Conservation (phyloP, 2,329 filamentous ascomycete genomes). For the Epichloe scottii region DNA sequence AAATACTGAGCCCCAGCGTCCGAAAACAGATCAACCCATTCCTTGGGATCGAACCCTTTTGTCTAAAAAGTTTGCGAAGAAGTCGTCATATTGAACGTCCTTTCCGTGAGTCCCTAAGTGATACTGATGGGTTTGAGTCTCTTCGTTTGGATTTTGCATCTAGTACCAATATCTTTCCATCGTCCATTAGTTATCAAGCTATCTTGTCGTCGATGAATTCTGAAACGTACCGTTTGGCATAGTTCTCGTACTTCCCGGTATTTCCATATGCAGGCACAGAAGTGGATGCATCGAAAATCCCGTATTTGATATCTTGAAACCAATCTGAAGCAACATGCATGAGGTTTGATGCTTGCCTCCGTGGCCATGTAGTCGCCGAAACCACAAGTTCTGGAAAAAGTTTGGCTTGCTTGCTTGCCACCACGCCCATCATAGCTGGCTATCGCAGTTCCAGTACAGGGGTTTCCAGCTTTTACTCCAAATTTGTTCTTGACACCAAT, state of each 20-base stretch:
- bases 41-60: constrained; percentile 33
- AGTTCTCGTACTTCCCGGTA: constrained; percentile 23
- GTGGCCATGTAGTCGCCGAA: neutral
- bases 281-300: constrained; percentile 41
- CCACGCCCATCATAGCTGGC: constrained; percentile 1
- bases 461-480: neutral
- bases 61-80: constrained; percentile 39
- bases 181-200: too few relatives aligned
- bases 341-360: neutral
- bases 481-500: constrained; percentile 4
- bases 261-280: constrained; percentile 43
- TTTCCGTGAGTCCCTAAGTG: constrained; percentile 30
- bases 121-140: constrained; percentile 26
- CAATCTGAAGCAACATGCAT: constrained; percentile 18
- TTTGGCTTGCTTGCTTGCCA: neutral
- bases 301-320: constrained; percentile 42
- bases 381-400: constrained; percentile 2
- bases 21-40: constrained; percentile 39
- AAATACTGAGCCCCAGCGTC: constrained; percentile 38
- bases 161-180: constrained; percentile 5
- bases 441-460: neutral
- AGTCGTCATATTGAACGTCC: constrained; percentile 41
- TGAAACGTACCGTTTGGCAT: constrained; percentile 33
- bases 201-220: neutral
- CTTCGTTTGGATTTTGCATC: constrained; percentile 11